Percentiles rank a stretch among this genome's conserved stretches.
Conservation (phyloP, 2,329 filamentous ascomycete genomes). For the Paecilomyces dactylethromorphus region DNA sequence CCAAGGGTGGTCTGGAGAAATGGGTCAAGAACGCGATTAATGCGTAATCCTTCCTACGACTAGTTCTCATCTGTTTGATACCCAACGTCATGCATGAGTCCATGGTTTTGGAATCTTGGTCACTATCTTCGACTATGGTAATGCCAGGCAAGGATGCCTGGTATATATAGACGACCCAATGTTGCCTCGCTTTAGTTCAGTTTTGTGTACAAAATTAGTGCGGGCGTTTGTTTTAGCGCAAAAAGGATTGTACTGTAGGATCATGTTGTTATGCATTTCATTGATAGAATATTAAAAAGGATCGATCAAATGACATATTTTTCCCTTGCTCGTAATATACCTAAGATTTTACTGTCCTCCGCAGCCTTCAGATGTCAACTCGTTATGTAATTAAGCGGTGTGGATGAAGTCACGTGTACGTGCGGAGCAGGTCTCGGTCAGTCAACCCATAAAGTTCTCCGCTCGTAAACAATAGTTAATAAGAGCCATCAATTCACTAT, state of each 20-base stretch:
- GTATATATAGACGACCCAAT: background rate
- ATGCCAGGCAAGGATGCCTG: background rate
- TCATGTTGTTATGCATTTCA: background rate
- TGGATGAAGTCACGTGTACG: background rate
- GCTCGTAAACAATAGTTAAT: background rate
- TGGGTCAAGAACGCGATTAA: conserved; percentile 71
- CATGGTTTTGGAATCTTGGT: background rate
- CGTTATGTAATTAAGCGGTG: background rate
- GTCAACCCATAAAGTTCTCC: background rate
- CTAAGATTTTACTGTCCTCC: too few species aligned
- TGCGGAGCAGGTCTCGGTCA: background rate
- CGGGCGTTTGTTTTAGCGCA: background rate
- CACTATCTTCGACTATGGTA: background rate
- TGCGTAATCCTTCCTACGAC: conserved; percentile 7
- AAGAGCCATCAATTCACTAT: background rate
- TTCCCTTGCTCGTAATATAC: too few species aligned
- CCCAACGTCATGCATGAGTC: background rate
- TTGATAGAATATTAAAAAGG: background rate
- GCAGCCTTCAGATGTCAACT: background rate
- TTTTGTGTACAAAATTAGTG: background rate
- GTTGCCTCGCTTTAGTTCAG: background rate
- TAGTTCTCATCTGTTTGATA: background rate
- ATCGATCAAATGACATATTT: background rate
- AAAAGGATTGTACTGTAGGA: background rate
- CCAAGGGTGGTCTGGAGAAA: conserved; percentile 68